Base-by-base conservation (phyloP, 805 yeast species). In the Blastobotrys attinorum region DNA sequence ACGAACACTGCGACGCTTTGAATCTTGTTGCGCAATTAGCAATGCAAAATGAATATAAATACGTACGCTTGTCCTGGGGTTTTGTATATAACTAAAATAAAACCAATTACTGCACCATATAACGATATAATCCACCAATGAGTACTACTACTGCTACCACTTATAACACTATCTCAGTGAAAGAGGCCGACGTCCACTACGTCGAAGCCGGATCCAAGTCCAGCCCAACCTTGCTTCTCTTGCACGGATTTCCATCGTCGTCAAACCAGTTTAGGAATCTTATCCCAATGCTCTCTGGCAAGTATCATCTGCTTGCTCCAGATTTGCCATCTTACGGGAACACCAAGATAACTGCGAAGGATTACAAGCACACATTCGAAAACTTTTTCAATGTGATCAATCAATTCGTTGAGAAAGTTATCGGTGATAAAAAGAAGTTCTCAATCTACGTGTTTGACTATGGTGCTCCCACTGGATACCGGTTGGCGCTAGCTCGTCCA, bases 191-290 rank as follows among this genome's bases (percentile, higher is more conserved):
- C 41, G 56, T 73, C 56, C 50, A 62, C 63, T 52, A 69, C 60
- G 39, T 71, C 22, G 59, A 72, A 59, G 63, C 73, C 53, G 58
- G 78, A 52, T 40, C 63, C 57, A 5, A 63, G 57, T 29, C 42
- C 16, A 54, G 59, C 8, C 67, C 69, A 3, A 53, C 50, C 5
- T 44, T 70, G n/a, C 48, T 70, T 21, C 57, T 70, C 35, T 60
- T 70, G 18, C 75, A 70, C 48, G 75, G 75, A 1, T 70, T 56
- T 45, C 75, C 75, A 8, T 57, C 71, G 3, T 68, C 75, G 3
- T 69, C 74, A 1, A 58, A 60, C 44, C 61, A 59, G 65, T 70
- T 54, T 54, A 53, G 68, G 33, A 49, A 61, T 36, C 48, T 70
- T 48, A 66, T 70, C 42, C 65, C 69, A 3, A 48, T 66, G 27